These are phyloP conservation scores for Funneliformis geosporum DNA, from an alignment of 192 early-diverging fungal genomes.

Conservation along the genomic window DNA sequence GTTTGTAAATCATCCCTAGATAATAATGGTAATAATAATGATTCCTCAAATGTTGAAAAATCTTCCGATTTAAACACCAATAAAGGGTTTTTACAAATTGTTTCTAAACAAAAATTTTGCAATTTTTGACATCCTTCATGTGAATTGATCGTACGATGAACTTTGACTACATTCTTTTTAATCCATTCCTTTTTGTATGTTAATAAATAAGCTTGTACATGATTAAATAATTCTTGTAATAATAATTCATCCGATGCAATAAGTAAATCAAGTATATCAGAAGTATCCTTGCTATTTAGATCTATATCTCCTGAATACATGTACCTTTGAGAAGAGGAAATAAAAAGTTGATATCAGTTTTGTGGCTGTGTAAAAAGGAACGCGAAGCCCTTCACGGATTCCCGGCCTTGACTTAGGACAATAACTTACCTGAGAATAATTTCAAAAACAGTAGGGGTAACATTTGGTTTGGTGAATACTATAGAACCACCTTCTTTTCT, in stretches of 20 bases:
- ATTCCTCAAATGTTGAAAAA: constrained; percentile 25
- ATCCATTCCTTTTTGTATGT: constrained; percentile 6
- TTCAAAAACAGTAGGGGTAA: neutral
- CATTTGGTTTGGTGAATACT: constrained; percentile 4
- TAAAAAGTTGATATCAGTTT: neutral
- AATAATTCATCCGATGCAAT: constrained; percentile 30
- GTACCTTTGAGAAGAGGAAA: constrained; percentile 1
- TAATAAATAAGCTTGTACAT: constrained; percentile 26
- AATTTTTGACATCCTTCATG: constrained; percentile 4
- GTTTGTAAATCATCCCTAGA: constrained; percentile 27
- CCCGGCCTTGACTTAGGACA: neutral
- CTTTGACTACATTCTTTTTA: neutral
- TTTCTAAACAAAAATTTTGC: constrained; percentile 23
- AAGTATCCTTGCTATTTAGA: neutral
- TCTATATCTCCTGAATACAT: constrained; percentile 26
- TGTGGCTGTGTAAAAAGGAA: no score
- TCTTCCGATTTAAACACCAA: constrained; percentile 23
- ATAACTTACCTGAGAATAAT: constrained; percentile 4
- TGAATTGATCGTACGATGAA: neutral
- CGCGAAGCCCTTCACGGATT: neutral
- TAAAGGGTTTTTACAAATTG: constrained; percentile 25
- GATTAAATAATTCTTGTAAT: constrained; percentile 24
- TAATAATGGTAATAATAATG: constrained; percentile 20
- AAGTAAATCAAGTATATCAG: constrained; percentile 22
- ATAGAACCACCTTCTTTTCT: neutral